Percentiles rank a stretch among this genome's conserved stretches.
phyloP scores from a whole-genome alignment of 768 basidiomycete genomes.

The Amanita pallidorosea region DNA sequence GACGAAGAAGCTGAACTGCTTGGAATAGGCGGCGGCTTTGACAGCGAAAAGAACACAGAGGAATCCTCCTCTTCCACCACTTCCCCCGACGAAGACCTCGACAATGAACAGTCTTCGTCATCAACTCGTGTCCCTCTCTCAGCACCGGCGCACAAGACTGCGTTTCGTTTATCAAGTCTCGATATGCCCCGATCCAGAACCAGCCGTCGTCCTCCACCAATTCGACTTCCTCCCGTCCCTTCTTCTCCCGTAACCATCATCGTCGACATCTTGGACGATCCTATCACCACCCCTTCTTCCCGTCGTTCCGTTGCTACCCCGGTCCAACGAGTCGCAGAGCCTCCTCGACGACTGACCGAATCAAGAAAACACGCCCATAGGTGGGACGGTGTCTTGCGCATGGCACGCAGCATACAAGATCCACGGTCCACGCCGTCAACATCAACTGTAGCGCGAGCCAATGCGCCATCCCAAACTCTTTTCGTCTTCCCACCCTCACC shows the following conservation, averaged over 20 bases:
- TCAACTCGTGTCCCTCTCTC: constrained; percentile 35
- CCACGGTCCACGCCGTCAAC: constrained; percentile 14
- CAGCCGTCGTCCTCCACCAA: constrained; percentile 51
- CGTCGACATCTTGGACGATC: constrained; percentile 17
- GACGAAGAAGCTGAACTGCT: constrained; percentile 70
- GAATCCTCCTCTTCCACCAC: constrained; percentile 25
- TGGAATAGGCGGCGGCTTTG: constrained; percentile 59
- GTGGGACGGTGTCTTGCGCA: constrained; percentile 24
- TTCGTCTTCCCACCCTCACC: constrained; percentile 82
- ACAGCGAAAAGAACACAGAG: constrained; percentile 23
- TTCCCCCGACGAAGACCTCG: constrained; percentile 34
- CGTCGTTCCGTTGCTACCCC: constrained; percentile 10
- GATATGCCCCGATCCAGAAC: constrained; percentile 26
- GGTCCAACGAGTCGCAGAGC: constrained; percentile 17
- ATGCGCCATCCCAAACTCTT: constrained; percentile 69
- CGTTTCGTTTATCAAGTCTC: constrained; percentile 41
- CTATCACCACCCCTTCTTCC: constrained; percentile 9
- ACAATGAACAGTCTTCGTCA: constrained; percentile 12
- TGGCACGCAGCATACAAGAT: constrained; percentile 18
- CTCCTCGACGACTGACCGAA: constrained; percentile 40
- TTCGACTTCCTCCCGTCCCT: constrained; percentile 58
- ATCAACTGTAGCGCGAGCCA: constrained; percentile 15
- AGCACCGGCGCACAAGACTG: constrained; percentile 47
- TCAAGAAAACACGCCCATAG: constrained; percentile 44
- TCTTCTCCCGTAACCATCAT: constrained; percentile 57